Evolutionary conservation across 1,139 yeast species (phyloP).

Genomic region (Candida glucosophila): DNA sequence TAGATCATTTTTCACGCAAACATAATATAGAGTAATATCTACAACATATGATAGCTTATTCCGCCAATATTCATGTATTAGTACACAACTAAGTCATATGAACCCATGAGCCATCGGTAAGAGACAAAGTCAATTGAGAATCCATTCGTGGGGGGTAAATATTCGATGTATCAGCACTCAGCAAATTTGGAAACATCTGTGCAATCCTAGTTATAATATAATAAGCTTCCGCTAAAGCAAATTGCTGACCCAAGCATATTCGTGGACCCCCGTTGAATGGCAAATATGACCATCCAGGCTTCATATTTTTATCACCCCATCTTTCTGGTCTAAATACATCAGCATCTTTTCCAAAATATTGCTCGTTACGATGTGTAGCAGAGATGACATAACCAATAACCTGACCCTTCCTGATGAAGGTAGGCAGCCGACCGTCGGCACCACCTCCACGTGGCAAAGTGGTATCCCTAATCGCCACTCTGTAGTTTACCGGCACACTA

Average conservation of each 20-base stretch:
- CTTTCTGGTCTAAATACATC: constrained; percentile 38
- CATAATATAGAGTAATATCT: no score
- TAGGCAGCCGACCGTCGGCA: constrained; percentile 28
- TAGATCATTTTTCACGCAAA: no score
- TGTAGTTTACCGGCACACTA: constrained; percentile 41
- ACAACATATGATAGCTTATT: no score
- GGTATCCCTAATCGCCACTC: constrained; percentile 36
- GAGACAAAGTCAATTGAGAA: constrained; percentile 25
- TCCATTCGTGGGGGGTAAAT: constrained; percentile 24
- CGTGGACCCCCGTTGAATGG: constrained; percentile 58
- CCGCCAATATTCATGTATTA: no score
- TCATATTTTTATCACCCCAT: constrained; percentile 31
- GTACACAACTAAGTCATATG: background rate
- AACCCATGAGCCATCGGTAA: constrained; percentile 6
- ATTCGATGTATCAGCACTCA: constrained; percentile 6
- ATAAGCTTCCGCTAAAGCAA: constrained; percentile 48
- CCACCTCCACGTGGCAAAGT: constrained; percentile 50
- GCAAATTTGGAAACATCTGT: constrained; percentile 18
- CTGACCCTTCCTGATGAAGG: constrained; percentile 35
- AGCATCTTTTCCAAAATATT: constrained; percentile 39
- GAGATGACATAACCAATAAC: constrained; percentile 29
- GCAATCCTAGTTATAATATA: constrained; percentile 34
- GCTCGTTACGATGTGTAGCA: constrained; percentile 31
- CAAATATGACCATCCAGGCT: constrained; percentile 38
- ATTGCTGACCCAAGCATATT: constrained; percentile 51